Conservation (phyloP, 495 filamentous ascomycete species). For the Filosporella fistucella region DNA sequence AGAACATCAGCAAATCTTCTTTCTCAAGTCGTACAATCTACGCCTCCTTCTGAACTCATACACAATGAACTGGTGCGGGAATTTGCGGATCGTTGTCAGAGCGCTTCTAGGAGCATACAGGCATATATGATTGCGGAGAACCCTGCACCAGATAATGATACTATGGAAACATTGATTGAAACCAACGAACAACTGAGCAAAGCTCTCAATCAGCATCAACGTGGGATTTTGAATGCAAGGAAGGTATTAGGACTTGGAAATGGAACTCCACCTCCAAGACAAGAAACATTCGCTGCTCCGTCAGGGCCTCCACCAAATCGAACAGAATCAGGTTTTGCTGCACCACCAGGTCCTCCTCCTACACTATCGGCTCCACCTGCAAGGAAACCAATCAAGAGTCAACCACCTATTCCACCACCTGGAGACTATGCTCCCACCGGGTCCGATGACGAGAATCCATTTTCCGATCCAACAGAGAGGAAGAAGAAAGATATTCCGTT, state of each 20-base stretch:
- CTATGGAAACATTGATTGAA: constrained; percentile 87
- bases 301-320: constrained; percentile 12
- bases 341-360: constrained; percentile 20
- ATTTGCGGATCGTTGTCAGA: constrained; percentile 82
- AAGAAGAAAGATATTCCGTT: constrained; percentile 25
- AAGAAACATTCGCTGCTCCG: background rate
- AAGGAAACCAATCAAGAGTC: constrained; percentile 7
- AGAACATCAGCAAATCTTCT: constrained; percentile 86
- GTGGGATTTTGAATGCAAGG: constrained; percentile 71
- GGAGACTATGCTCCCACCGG: constrained; percentile 20
- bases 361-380: background rate
- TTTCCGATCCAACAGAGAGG: constrained; percentile 15
- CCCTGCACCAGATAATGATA: constrained; percentile 85
- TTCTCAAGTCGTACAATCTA: constrained; percentile 80
- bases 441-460: constrained; percentile 19
- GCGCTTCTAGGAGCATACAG: constrained; percentile 73
- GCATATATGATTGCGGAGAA: constrained; percentile 74
- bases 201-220: constrained; percentile 74
- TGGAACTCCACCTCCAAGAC: constrained; percentile 14
- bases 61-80: constrained; percentile 85
- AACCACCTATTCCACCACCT: constrained; percentile 20
- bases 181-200: constrained; percentile 84
- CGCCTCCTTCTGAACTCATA: constrained; percentile 69
- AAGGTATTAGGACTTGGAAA: constrained; percentile 28
- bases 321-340: constrained; percentile 15